Conservation (phyloP, 805 yeast genomes). For the Torulaspora quercuum region DNA sequence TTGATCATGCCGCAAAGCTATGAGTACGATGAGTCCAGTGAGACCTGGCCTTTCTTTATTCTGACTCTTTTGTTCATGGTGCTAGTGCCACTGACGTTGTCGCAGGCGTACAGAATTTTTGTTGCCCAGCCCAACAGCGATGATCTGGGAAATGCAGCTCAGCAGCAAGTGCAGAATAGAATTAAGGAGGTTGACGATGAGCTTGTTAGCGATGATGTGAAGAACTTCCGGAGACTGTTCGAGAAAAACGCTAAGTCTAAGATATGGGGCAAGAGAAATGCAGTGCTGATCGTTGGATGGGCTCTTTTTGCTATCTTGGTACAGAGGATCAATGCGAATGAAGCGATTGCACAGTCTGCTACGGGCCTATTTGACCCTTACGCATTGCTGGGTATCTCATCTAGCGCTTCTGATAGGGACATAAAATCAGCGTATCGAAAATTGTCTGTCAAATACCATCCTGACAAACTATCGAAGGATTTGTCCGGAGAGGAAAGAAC, state of each 20-base stretch:
- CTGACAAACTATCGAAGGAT: conserved; percentile 77
- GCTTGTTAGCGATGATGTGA: conserved; percentile 23
- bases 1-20: conserved; percentile 34
- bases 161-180: conserved; percentile 10
- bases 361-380: conserved; percentile 76
- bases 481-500: conserved; percentile 53
- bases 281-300: conserved; percentile 57
- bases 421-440: conserved; percentile 82
- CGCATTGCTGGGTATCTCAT: conserved; percentile 71
- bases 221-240: conserved; percentile 23
- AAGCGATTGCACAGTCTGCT: conserved; percentile 45
- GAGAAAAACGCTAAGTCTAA: conserved; percentile 22
- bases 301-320: conserved; percentile 43
- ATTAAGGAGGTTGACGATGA: conserved; percentile 22
- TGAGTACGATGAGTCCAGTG: conserved; percentile 79
- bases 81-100: conserved; percentile 59
- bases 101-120: conserved; percentile 29
- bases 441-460: conserved; percentile 84
- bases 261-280: conserved; percentile 21
- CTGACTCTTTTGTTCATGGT: conserved; percentile 66
- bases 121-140: conserved; percentile 17
- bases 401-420: conserved; percentile 67
- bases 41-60: conserved; percentile 90
- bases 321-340: conserved; percentile 39
- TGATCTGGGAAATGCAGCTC: conserved; percentile 7